Evolutionary conservation across 257 asterid genomes (phyloP).

Genomic region (Euphrasia confusa): DNA sequence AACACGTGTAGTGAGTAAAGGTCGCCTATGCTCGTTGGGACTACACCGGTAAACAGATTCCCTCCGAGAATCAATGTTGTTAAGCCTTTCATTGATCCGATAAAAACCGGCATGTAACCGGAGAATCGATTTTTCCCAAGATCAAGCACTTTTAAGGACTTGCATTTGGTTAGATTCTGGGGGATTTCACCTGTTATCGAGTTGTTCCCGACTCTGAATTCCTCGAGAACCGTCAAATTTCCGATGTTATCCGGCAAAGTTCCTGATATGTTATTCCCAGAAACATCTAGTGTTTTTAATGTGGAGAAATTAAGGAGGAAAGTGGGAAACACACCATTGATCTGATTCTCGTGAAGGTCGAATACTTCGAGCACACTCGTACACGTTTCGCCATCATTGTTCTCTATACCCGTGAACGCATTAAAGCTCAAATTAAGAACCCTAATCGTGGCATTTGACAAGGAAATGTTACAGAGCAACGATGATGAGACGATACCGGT

Average conservation of each 20-base stretch:
- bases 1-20: conserved; percentile 38
- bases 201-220: conserved; percentile 56
- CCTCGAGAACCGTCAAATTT: conserved; percentile 45
- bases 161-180: conserved; percentile 34
- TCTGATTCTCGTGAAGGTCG: conserved; percentile 74
- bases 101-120: conserved; percentile 53
- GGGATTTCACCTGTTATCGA: conserved; percentile 57
- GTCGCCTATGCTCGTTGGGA: conserved; percentile 48
- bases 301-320: conserved; percentile 41
- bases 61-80: conserved; percentile 47
- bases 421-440: conserved; percentile 60
- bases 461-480: conserved; percentile 47
- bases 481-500: conserved; percentile 62
- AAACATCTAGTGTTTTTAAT: conserved; percentile 49
- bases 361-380: conserved; percentile 48
- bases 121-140: conserved; percentile 45
- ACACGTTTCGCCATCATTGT: conserved; percentile 32
- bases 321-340: conserved; percentile 51
- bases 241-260: conserved; percentile 43
- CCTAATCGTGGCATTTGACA: conserved; percentile 46
- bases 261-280: conserved; percentile 63
- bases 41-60: conserved; percentile 44
- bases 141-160: conserved; percentile 49
- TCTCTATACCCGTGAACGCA: conserved; percentile 65
- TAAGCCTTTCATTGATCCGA: conserved; percentile 43